Evolutionary conservation across 768 basidiomycete genomes (phyloP).

Genomic region (Tephrocybe sp.): DNA sequence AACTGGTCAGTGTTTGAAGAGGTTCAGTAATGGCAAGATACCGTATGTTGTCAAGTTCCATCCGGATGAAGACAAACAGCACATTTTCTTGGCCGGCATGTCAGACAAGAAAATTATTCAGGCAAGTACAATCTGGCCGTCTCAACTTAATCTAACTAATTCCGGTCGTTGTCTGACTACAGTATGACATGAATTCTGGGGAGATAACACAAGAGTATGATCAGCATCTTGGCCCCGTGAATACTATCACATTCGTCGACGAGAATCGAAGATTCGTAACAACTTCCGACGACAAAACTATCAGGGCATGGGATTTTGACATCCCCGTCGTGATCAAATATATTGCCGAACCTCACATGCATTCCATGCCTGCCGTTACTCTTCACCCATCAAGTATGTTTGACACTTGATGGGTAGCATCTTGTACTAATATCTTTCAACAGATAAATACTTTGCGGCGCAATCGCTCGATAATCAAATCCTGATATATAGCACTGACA

Average conservation of each 20-base stretch:
- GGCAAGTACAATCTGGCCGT: constrained; percentile 42
- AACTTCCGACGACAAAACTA: constrained; percentile 98
- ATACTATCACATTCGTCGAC: constrained; percentile 98
- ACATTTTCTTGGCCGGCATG: constrained; percentile 98
- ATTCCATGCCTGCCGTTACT: constrained; percentile 98
- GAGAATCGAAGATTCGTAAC: constrained; percentile 97
- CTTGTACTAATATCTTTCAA: constrained; percentile 13
- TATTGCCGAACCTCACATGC: constrained; percentile 99
- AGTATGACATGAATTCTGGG: constrained; percentile 95
- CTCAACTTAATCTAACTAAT: neutral
- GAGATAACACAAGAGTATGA: constrained; percentile 99
- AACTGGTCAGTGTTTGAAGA: constrained; percentile 95
- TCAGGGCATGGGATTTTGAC: constrained; percentile 99
- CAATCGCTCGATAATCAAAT: constrained; percentile 99
- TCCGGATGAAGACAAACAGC: constrained; percentile 93
- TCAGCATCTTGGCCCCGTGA: constrained; percentile 97
- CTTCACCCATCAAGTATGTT: constrained; percentile 90
- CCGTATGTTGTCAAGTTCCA: constrained; percentile 96
- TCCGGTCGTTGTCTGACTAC: constrained; percentile 19
- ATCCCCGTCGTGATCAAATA: constrained; percentile 99
- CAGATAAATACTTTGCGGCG: constrained; percentile 94
- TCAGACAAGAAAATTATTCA: constrained; percentile 99
- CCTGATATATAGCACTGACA: constrained; percentile 95
- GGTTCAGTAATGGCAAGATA: constrained; percentile 97
- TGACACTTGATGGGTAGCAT: constrained; percentile 2